phyloP scores from a whole-genome alignment of 2,329 filamentous ascomycete species.

The Colletotrichum zoysiae region DNA sequence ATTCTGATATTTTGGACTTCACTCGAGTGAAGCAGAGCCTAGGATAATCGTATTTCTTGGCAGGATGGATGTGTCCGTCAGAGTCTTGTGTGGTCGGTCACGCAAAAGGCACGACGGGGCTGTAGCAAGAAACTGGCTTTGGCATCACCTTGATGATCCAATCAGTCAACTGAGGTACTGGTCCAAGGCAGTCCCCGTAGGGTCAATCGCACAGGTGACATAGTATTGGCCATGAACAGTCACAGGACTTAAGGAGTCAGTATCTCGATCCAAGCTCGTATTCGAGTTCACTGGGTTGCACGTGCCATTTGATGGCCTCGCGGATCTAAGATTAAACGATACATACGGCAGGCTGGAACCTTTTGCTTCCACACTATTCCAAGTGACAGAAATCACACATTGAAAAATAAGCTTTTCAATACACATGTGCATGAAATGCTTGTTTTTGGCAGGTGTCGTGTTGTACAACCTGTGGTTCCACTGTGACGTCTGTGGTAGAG shows the following conservation, averaged over 20 bases:
- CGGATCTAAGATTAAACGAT: not conserved
- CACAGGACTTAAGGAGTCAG: no score
- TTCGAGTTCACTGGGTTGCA: not conserved
- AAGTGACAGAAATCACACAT: not conserved
- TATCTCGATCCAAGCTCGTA: slow-evolving; percentile 6
- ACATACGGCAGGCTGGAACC: no score
- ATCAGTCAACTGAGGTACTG: no score
- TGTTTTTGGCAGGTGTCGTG: not conserved
- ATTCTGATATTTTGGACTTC: not conserved
- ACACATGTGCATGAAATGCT: not conserved
- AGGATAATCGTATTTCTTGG: not conserved
- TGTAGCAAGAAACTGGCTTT: no score
- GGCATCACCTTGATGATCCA: not conserved
- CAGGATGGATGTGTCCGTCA: no score
- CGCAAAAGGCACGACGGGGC: not conserved
- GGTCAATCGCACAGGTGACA: no score
- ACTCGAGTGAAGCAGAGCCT: not conserved
- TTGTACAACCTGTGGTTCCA: not conserved
- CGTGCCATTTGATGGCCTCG: not conserved
- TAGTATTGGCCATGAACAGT: no score
- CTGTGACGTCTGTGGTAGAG: not conserved
- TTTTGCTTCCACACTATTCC: not conserved
- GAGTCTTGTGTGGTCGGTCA: not conserved
- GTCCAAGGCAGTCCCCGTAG: no score
- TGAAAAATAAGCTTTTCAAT: not conserved